These are phyloP conservation scores for Hymenoscyphus scutula DNA, from an alignment of 2,329 filamentous ascomycete species.

Conservation along the genomic window DNA sequence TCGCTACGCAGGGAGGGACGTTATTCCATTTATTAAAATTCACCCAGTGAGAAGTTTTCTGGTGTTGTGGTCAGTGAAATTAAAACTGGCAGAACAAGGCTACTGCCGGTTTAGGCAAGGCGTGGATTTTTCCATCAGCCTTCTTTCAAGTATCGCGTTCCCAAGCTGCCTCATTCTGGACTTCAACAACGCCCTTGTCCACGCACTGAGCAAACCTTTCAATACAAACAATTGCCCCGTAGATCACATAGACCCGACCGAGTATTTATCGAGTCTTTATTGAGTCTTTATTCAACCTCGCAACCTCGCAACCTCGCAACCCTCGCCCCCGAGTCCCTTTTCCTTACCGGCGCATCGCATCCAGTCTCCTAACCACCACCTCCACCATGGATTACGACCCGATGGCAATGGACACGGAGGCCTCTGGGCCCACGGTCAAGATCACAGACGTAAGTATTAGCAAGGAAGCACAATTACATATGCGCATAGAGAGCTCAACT, in stretches of 20 bases:
- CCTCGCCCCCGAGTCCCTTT: neutral
- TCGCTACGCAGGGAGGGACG: too few relatives aligned
- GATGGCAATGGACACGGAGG: conserved; percentile 43
- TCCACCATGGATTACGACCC: conserved; percentile 49
- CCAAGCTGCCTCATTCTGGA: neutral
- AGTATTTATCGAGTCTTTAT: neutral
- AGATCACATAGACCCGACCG: neutral
- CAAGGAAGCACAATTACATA: neutral
- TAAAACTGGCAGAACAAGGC: neutral
- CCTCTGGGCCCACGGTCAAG: conserved; percentile 45
- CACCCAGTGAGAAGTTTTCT: too few relatives aligned
- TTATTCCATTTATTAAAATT: too few relatives aligned
- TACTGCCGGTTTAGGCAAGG: neutral
- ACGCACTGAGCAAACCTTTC: neutral
- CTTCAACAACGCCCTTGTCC: neutral
- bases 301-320: neutral
- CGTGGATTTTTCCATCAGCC: neutral
- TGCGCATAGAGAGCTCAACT: conserved; percentile 22
- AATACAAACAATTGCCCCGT: neutral
- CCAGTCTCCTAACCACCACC: neutral
- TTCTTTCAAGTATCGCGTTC: conserved; percentile 2
- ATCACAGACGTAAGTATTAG: conserved; percentile 42
- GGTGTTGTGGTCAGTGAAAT: too few relatives aligned
- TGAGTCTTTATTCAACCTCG: neutral
- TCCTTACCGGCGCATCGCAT: neutral